Evolutionary conservation across 192 early-diverging fungal species (phyloP), one percentile per base, ranked within the genome.

Genomic region (Linnemannia exigua): DNA sequence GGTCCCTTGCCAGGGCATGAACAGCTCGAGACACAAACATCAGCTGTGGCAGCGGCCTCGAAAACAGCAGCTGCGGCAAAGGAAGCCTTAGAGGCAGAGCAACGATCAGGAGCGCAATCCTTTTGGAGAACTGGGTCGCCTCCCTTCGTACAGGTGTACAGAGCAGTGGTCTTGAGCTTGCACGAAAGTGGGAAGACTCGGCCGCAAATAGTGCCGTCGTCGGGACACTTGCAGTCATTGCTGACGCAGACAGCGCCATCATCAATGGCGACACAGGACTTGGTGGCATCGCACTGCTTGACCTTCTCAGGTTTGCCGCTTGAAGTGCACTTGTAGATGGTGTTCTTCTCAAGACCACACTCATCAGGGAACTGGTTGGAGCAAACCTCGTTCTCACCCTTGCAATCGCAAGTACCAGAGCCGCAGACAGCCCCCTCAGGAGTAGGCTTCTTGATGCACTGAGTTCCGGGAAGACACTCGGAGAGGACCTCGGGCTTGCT

Each of bases 341-440:
- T 20, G 70, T 72, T 72, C 25, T 50, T 36, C 31, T 36, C 36
- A 4, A 74, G 7, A 6, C 7, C 15, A 31, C 72, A 50, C 14
- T 37, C 19, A 0, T 74, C 72, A 6, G 36, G 38, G 58, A 75
- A 66, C 7, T 11, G n/a, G 20, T 41, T 15, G 33, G 74, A 66
- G 74, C 74, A 75, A 11, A 75, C 58, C 5, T 58, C 36, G 15
- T 58, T 20, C 6, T 50, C 15, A 7, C 74, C 74, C 1, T 35
- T 66, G 54, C 74, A 75, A n/a, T 75, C 48, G 54, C 72, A 74
- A 14, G 41, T 74, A 19, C 35, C 35, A 3, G 50, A 75, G 4
- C 74, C 74, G 54, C 74, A 75, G 58, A 61, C 38, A 31, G 52
- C 74, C 2, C 38, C 70, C 3, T 47, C 38, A 48, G 70, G 46